phyloP scores from a whole-genome alignment of 177 flowering plant species.

The Vitis hybrid region DNA sequence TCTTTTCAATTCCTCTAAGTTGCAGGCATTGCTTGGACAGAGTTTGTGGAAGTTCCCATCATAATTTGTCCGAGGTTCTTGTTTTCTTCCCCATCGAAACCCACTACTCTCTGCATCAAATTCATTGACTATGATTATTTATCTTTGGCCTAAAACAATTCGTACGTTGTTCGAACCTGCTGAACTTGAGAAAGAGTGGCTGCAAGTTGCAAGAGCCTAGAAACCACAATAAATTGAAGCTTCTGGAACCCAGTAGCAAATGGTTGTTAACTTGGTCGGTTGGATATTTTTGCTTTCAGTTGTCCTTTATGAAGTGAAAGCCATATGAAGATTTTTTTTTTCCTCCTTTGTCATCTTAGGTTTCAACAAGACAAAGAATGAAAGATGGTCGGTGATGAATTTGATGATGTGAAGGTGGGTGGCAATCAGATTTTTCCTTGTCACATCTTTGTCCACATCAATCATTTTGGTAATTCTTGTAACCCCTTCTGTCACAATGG shows the following conservation, averaged over 20 bases:
- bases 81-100: slow-evolving; percentile 5
- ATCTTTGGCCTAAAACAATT: slow-evolving; percentile 11
- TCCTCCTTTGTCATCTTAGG: no score
- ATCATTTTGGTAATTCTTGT: no score
- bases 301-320: background rate
- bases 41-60: slow-evolving; percentile 16
- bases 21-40: slow-evolving; percentile 19
- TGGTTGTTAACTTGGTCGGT: slow-evolving; percentile 11
- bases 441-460: background rate
- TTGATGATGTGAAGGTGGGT: background rate
- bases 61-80: slow-evolving; percentile 21
- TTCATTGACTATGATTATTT: slow-evolving; percentile 3
- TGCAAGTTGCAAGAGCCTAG: slow-evolving; percentile 13
- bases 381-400: background rate
- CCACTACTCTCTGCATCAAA: slow-evolving; percentile 3
- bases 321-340: background rate
- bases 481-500: no score
- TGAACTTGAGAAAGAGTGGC: slow-evolving; percentile 17
- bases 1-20: slow-evolving; percentile 11
- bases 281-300: background rate
- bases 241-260: slow-evolving; percentile 1
- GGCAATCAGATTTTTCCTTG: slow-evolving; percentile 1
- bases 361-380: background rate
- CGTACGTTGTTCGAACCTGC: slow-evolving; percentile 23
- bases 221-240: slow-evolving; percentile 9